Base-by-base conservation (phyloP, 179 eudicot species). In the Beta macrorhiza region DNA sequence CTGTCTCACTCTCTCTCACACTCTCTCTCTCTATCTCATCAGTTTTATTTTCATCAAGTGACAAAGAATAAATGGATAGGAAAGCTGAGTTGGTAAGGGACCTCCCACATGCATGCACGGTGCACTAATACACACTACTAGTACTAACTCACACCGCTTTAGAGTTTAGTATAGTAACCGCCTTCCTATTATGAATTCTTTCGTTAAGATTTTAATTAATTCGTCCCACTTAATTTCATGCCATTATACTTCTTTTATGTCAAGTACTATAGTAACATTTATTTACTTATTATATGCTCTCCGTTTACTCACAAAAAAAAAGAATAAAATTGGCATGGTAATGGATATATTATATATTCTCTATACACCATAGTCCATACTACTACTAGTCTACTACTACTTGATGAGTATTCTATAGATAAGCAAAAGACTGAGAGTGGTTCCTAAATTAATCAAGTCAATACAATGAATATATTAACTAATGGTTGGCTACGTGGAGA, bases 101-200 rank as follows among this genome's bases (percentile, higher is more conserved):
- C 75, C 77, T 67, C 82, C 76, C 84, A 84, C 84, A 84, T 84
- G 87, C 84, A 73, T 78, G 79, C 82, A 84, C 79, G n/a, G 17
- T 45, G 47, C 51, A 55, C 77, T 51, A 69, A 69, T 14, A 69
- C 53, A 6, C 20, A 37, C 52, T 68, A 68, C 53, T 69, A 74
- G 63, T 74, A 74, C 77, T 58, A 57, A 57, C 77, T 74, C 77
- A 53, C 78, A 57, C 78, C 52, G 65, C 78, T 75, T 74, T n/a
- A 7, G 67, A 61, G 25, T 8, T 10, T 7, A 37, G 42, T 37
- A 3, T 13, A 37, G 67, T 75, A 75, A 75, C 78, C 67, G 78
- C 25, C 51, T 75, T 75, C 78, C 16, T 75, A 75, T 42, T 57
- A 49, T 58, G 37, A 37, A 19, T 73, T 73, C 5, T 52, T 53